phyloP scores from a whole-genome alignment of 2,329 filamentous ascomycete species.

The Fusarium hainanense region DNA sequence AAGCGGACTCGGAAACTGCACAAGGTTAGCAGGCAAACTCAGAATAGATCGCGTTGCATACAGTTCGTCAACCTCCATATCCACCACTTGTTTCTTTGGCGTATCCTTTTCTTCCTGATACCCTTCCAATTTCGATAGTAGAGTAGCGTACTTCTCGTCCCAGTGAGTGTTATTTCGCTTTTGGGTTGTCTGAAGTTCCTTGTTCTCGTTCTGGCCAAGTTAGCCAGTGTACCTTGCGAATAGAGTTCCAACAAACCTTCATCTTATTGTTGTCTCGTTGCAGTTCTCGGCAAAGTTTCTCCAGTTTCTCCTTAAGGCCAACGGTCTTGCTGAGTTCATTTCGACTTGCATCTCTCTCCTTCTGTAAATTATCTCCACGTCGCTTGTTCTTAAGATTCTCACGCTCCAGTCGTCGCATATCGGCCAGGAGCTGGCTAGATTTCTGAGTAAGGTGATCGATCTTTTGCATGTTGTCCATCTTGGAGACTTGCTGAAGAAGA shows the following conservation, averaged over 20 bases:
- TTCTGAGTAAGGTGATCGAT: constrained; percentile 91
- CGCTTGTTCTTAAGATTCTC: constrained; percentile 98
- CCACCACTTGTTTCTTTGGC: constrained; percentile 81
- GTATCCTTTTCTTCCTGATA: constrained; percentile 89
- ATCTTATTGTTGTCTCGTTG: constrained; percentile 98
- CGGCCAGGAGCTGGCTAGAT: constrained; percentile 88
- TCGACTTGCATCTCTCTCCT: constrained; percentile 91
- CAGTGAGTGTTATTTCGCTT: constrained; percentile 84
- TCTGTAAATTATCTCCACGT: constrained; percentile 91
- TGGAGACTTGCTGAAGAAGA: constrained; percentile 85
- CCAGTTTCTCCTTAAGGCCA: constrained; percentile 93
- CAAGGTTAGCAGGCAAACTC: constrained; percentile 6
- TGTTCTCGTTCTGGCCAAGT: constrained; percentile 81
- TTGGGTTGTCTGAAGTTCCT: constrained; percentile 87
- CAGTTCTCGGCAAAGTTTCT: constrained; percentile 93
- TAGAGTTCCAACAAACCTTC: constrained; percentile 71
- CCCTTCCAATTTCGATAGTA: constrained; percentile 87
- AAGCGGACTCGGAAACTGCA: constrained; percentile 83
- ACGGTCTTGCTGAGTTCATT: constrained; percentile 91
- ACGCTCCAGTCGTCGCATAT: constrained; percentile 95
- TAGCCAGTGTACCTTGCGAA: constrained; percentile 32
- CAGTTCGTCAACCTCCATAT: constrained; percentile 91
- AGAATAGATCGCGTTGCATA: constrained; percentile 58
- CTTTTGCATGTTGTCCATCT: constrained; percentile 91
- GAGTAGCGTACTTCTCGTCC: constrained; percentile 83